These are phyloP conservation scores for Xylariomycetidae sp. DNA, from an alignment of 2,329 filamentous ascomycete species.

Conservation along the genomic window DNA sequence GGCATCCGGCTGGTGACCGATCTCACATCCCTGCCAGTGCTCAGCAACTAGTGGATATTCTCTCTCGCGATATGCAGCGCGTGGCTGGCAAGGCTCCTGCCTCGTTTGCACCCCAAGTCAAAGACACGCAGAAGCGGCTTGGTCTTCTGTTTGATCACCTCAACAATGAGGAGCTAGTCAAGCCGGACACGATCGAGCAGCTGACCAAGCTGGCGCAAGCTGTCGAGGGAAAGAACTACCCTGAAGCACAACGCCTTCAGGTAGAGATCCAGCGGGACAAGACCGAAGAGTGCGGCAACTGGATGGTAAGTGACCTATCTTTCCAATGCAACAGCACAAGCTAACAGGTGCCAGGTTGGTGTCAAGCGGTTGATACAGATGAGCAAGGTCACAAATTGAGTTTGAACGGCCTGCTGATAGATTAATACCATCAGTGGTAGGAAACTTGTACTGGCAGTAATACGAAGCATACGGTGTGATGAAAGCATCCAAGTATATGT, in stretches of 20 bases:
- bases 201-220: constrained; percentile 60
- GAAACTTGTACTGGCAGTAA: neutral
- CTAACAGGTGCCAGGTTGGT: constrained; percentile 55
- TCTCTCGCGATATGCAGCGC: constrained; percentile 79
- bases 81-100: constrained; percentile 80
- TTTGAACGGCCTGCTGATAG: neutral
- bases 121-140: constrained; percentile 88
- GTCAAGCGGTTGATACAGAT: constrained; percentile 73
- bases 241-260: constrained; percentile 61
- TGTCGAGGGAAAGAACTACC: constrained; percentile 63
- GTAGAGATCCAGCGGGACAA: constrained; percentile 71
- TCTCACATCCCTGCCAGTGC: constrained; percentile 78
- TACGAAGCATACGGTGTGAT: neutral
- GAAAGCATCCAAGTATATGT: neutral
- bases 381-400: constrained; percentile 59
- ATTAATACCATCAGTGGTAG: too few relatives aligned
- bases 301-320: constrained; percentile 62
- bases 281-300: constrained; percentile 75
- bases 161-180: constrained; percentile 89
- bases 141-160: constrained; percentile 94
- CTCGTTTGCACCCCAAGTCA: constrained; percentile 82
- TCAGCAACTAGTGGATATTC: constrained; percentile 72
- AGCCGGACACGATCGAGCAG: constrained; percentile 67
- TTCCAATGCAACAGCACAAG: constrained; percentile 1
- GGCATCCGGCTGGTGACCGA: constrained; percentile 78